These are phyloP conservation scores for Cryphonectria radicalis DNA, from an alignment of 2,329 filamentous ascomycete species.

Conservation along the genomic window DNA sequence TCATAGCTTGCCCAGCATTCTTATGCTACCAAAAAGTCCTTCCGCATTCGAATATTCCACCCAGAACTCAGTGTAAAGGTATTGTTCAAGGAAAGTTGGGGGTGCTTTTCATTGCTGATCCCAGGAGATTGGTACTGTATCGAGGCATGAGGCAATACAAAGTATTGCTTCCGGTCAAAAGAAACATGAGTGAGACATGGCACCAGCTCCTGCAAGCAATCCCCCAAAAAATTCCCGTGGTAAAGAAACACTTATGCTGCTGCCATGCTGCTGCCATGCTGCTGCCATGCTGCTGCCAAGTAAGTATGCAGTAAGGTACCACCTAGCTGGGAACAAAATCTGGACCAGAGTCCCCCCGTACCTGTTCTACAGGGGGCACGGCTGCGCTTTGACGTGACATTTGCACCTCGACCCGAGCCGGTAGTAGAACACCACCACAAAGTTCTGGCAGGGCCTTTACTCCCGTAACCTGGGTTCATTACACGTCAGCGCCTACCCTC, in stretches of 20 bases:
- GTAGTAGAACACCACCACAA: background rate
- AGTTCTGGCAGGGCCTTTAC: background rate
- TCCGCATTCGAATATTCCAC: background rate
- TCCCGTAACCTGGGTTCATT: background rate
- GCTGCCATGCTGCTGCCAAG: background rate
- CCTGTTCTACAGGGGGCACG: conserved; percentile 1
- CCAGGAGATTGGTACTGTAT: background rate
- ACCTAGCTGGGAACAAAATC: background rate
- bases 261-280: background rate
- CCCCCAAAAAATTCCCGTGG: background rate
- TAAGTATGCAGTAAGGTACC: too few species aligned
- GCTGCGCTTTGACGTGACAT: conserved; percentile 14
- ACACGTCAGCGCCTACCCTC: conserved; percentile 26
- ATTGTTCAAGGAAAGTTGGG: background rate
- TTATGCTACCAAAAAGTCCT: background rate
- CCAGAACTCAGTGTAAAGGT: background rate
- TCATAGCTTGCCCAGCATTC: background rate
- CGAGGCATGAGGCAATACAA: background rate
- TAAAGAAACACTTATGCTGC: background rate
- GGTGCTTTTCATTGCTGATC: background rate
- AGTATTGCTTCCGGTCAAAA: background rate
- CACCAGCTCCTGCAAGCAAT: background rate
- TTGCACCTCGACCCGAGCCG: conserved; percentile 9
- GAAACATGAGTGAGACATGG: background rate
- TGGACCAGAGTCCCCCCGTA: background rate